A percentile compares a stretch with the other conserved stretches of the same genome.
phyloP scores from a whole-genome alignment of 768 basidiomycete genomes.

The Clitopilus hobsonii region DNA sequence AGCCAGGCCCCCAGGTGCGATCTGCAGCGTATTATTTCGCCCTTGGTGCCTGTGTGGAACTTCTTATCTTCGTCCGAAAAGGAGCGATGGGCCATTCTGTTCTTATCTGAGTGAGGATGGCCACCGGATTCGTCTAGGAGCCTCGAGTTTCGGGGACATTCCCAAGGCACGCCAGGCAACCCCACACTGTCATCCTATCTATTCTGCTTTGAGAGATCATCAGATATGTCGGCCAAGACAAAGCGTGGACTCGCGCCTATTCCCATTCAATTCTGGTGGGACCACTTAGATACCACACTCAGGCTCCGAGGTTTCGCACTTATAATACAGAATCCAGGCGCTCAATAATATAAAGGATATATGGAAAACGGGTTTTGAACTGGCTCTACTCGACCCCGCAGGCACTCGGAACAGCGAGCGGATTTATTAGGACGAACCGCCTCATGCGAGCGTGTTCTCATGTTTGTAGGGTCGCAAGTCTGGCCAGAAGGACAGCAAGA shows the following conservation, averaged over 20 bases:
- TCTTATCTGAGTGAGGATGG: not conserved
- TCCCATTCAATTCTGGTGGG: not conserved
- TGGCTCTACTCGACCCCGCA: not conserved
- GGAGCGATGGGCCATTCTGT: not conserved
- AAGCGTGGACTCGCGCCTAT: not conserved
- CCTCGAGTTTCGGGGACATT: not conserved
- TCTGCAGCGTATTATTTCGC: not conserved
- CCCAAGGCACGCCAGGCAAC: not conserved
- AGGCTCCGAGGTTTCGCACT: not conserved
- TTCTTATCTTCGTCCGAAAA: not conserved
- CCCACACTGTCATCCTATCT: not conserved
- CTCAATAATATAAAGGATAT: no score
- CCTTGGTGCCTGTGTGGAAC: not conserved
- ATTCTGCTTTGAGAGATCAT: not conserved
- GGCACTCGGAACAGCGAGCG: not conserved
- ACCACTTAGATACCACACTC: not conserved
- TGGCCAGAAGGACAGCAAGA: constrained; percentile 1
- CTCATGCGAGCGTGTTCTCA: not conserved
- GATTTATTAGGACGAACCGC: not conserved
- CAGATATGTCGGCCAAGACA: not conserved
- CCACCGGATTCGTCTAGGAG: not conserved
- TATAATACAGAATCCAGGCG: no score
- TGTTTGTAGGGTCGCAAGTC: not conserved
- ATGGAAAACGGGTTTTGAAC: not conserved
- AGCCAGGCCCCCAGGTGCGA: not conserved